Evolutionary conservation across 305 asterid species (phyloP), one percentile per base, ranked within the genome.

Genomic region (Coffea humblotiana): DNA sequence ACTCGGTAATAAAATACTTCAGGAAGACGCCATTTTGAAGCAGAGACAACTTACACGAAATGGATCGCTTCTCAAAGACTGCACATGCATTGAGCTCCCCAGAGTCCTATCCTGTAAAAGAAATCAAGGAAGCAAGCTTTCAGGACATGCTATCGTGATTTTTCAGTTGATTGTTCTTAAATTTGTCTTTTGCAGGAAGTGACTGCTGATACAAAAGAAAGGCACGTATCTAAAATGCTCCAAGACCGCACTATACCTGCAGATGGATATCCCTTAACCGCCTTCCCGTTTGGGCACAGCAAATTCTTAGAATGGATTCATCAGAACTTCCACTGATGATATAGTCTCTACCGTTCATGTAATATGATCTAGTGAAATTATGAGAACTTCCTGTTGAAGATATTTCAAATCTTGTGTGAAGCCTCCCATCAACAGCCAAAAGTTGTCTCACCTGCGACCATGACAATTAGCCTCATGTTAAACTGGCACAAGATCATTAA

Each of bases 31-130:
- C 40, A 12, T 40, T 25, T 43, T 48, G 3, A 32, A 51, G 77
- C n/a, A 60, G 35, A 72, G 61, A 66, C 37, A 79, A 85, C 97
- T 82, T 85, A 93, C 98, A 64, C 96, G 86, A 76, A 92, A 93
- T 27, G 98, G 98, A 84, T 94, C 97, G 47, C 98, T 90, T 80
- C 97, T 91, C 84, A 94, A 78, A 12, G 98, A 92, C 73, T 94
- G 98, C 85, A 94, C 97, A 49, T 82, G 88, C 54, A 86, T 76
- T 35, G 95, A 88, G 86, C 90, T 88, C 58, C 89, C 90, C 54
- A 58, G 75, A 67, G 72, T 83, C 18, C 76, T 68, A 78, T 85
- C 89, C 97, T 91, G 92, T 12, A 83, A 11, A 80, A n/a, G 1
- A 2, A 49, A 52, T 18, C 18, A 60, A 32, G 70, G 45, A 35